A percentile compares a stretch with the other conserved stretches of the same genome.
Evolutionary conservation across 768 basidiomycete genomes (phyloP).

Genomic region (Pleurotus tuber-regium): DNA sequence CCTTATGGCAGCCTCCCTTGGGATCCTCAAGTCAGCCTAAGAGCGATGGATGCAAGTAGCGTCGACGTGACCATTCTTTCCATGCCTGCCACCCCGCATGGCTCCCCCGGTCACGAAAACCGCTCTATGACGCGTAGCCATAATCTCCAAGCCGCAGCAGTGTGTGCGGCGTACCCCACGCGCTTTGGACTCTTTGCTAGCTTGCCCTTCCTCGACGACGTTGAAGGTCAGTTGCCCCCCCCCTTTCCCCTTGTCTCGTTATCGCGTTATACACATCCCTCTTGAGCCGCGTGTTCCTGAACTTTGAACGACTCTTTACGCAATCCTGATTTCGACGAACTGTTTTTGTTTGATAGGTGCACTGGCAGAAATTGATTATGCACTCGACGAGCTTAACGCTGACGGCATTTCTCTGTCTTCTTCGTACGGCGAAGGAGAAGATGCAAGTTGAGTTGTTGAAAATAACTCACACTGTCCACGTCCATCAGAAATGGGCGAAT

Average conservation of each 20-base stretch:
- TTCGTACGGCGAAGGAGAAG: constrained; percentile 55
- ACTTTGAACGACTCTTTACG: background rate
- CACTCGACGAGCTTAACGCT: constrained; percentile 58
- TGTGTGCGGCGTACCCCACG: constrained; percentile 46
- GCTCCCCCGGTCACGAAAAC: constrained; percentile 36
- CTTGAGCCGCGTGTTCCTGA: background rate
- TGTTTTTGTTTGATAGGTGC: constrained; percentile 37
- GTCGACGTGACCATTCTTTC: constrained; percentile 66
- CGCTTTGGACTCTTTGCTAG: constrained; percentile 73
- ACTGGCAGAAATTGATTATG: constrained; percentile 57
- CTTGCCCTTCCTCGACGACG: constrained; percentile 58
- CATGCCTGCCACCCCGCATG: constrained; percentile 52
- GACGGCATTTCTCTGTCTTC: constrained; percentile 67
- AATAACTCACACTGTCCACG: background rate
- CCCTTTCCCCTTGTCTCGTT: background rate
- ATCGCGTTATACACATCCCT: background rate
- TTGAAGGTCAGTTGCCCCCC: constrained; percentile 42
- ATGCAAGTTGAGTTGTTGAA: constrained; percentile 44
- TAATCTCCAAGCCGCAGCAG: constrained; percentile 45
- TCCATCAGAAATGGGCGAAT: constrained; percentile 1
- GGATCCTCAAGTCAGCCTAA: constrained; percentile 55
- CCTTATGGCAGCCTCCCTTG: constrained; percentile 67
- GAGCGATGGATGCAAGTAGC: constrained; percentile 56
- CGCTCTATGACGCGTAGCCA: constrained; percentile 38
- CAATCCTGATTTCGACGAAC: background rate